A percentile compares a stretch with the other conserved stretches of the same genome.
phyloP scores from a whole-genome alignment of 2,329 filamentous ascomycete species.

The Venturia oleaginea region DNA sequence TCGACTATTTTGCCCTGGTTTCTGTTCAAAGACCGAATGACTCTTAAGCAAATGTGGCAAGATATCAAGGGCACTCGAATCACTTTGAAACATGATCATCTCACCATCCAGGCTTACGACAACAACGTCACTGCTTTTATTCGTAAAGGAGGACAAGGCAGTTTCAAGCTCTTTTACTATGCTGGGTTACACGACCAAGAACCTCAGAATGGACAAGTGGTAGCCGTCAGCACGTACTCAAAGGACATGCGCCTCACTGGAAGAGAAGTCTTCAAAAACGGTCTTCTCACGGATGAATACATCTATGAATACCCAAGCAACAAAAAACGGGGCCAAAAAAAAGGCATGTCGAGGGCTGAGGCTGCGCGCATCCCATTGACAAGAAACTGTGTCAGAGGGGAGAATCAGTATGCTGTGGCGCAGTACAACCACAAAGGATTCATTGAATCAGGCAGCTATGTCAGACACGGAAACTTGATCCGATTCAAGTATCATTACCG shows the following conservation, averaged over 20 bases:
- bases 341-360: constrained; percentile 30
- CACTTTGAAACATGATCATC: constrained; percentile 36
- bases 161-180: constrained; percentile 29
- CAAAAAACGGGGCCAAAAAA: constrained; percentile 23
- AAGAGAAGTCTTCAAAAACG: constrained; percentile 37
- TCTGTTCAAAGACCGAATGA: constrained; percentile 40
- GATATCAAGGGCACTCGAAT: constrained; percentile 42
- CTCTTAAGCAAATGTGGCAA: constrained; percentile 38
- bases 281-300: constrained; percentile 37
- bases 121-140: constrained; percentile 43
- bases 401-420: constrained; percentile 37
- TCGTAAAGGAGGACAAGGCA: constrained; percentile 29
- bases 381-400: constrained; percentile 39
- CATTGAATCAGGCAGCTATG: constrained; percentile 44
- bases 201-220: constrained; percentile 34
- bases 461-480: constrained; percentile 43
- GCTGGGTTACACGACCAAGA: constrained; percentile 33
- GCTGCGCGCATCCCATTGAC: constrained; percentile 29
- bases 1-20: constrained; percentile 38
- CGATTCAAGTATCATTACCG: constrained; percentile 48
- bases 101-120: constrained; percentile 39
- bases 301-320: constrained; percentile 37
- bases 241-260: constrained; percentile 36
- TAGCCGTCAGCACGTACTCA: constrained; percentile 40
- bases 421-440: constrained; percentile 46